A percentile compares a stretch with the other conserved stretches of the same genome.
Evolutionary conservation across 73 alveolate species (phyloP).

Genomic region (Symbiodinium pilosum): DNA sequence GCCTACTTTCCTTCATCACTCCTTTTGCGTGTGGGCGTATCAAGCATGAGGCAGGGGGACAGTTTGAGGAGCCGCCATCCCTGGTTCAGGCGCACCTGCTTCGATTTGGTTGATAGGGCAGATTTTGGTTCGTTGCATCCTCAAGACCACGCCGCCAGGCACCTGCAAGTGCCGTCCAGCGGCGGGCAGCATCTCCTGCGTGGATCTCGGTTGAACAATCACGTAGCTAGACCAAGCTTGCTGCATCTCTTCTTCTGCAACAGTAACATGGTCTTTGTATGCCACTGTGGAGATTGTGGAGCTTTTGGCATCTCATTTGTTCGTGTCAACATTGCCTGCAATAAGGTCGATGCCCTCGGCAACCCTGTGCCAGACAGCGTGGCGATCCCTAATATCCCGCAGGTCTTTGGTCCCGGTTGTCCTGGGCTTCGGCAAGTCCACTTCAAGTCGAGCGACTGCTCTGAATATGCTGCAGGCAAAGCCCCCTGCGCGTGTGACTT

Average conservation of each 20-base stretch:
- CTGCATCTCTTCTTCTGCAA: too few species aligned
- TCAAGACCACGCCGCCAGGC: neutral
- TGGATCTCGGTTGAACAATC: neutral
- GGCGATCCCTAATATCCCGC: slow-evolving; percentile 55
- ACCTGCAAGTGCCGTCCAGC: slow-evolving; percentile 11
- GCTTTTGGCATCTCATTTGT: too few species aligned
- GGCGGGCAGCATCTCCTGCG: slow-evolving; percentile 90
- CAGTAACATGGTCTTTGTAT: too few species aligned
- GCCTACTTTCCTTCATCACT: too few species aligned
- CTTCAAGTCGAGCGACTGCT: neutral
- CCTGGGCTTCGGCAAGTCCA: neutral
- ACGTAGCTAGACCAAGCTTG: too few species aligned
- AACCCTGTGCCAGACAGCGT: slow-evolving; percentile 60
- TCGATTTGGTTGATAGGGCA: too few species aligned
- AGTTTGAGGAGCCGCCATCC: slow-evolving; percentile 12
- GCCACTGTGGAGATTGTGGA: neutral
- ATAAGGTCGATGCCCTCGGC: slow-evolving; percentile 89
- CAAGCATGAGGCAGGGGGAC: neutral
- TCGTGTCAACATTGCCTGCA: too few species aligned
- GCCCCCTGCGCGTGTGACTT: slow-evolving; percentile 71
- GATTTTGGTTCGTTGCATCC: neutral
- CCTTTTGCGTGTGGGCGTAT: too few species aligned
- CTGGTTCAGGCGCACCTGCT: slow-evolving; percentile 8
- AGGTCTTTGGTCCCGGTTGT: neutral
- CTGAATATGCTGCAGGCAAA: neutral